A percentile compares a stretch with the other conserved stretches of the same genome.
Evolutionary conservation across 768 basidiomycete genomes (phyloP).

Genomic region (Calocybe gangraenosa): DNA sequence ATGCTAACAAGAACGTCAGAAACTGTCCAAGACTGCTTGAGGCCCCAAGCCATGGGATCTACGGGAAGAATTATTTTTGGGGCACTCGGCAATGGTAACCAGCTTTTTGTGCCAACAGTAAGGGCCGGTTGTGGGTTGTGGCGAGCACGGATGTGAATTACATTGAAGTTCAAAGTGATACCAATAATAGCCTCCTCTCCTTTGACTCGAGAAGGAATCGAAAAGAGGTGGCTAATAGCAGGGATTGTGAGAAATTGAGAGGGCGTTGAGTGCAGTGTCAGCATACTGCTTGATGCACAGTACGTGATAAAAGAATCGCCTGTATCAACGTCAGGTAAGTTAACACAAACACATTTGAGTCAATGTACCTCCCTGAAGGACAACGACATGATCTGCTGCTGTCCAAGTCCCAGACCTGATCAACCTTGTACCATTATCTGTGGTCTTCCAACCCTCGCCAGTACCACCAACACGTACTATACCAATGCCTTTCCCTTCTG

Average conservation of each 20-base stretch:
- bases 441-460: slow-evolving; percentile 63
- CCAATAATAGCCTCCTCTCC: slow-evolving; percentile 57
- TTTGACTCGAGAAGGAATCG: slow-evolving; percentile 49
- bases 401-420: slow-evolving; percentile 48
- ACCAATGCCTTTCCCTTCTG: slow-evolving; percentile 73
- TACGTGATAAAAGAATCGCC: slow-evolving; percentile 61
- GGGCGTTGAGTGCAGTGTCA: slow-evolving; percentile 54
- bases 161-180: slow-evolving; percentile 54
- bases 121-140: slow-evolving; percentile 32
- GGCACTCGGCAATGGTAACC: slow-evolving; percentile 47
- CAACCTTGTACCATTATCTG: slow-evolving; percentile 43
- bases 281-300: slow-evolving; percentile 33
- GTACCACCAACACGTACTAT: slow-evolving; percentile 52
- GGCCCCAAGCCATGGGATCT: slow-evolving; percentile 85
- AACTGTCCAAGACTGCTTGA: slow-evolving; percentile 37
- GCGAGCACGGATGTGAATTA: slow-evolving; percentile 52
- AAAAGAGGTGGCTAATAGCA: slow-evolving; percentile 56
- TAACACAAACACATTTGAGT: not conserved
- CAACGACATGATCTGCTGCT: slow-evolving; percentile 62
- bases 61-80: slow-evolving; percentile 66
- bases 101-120: slow-evolving; percentile 41
- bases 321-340: slow-evolving; percentile 12
- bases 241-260: slow-evolving; percentile 42
- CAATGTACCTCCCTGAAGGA: slow-evolving; percentile 57
- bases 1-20: slow-evolving; percentile 81